A percentile compares a stretch with the other conserved stretches of the same genome.
These are phyloP conservation scores for Annulohypoxylon truncatum DNA, from an alignment of 2,329 filamentous ascomycete genomes.

Conservation along the genomic window DNA sequence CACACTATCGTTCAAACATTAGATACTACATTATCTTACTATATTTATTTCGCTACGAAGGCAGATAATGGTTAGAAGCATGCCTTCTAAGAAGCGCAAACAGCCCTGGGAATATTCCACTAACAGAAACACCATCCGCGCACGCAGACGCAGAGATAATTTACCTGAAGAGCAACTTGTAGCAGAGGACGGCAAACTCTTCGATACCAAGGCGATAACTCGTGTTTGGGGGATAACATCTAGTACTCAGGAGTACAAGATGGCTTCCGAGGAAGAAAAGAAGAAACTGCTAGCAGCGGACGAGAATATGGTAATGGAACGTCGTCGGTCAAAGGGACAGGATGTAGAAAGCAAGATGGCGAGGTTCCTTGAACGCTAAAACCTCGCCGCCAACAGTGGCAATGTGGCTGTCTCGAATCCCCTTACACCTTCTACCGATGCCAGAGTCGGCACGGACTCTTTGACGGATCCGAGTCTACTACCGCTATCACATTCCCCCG, in stretches of 20 bases:
- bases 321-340: conserved; percentile 30
- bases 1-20: too few relatives aligned
- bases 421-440: not conserved
- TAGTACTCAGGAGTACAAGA: conserved; percentile 26
- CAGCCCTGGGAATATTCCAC: conserved; percentile 42
- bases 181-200: conserved; percentile 38
- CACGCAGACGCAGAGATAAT: conserved; percentile 38
- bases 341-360: conserved; percentile 33
- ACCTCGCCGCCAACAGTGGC: not conserved
- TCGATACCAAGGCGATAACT: conserved; percentile 42
- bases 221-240: conserved; percentile 32
- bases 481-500: not conserved
- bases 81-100: conserved; percentile 19
- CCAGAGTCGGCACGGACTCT: not conserved
- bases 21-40: too few relatives aligned
- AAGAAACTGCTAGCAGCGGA: conserved; percentile 25
- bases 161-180: conserved; percentile 27
- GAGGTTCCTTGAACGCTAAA: conserved; percentile 19
- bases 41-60: too few relatives aligned
- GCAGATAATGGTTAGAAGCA: not conserved
- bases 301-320: conserved; percentile 38
- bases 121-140: conserved; percentile 44
- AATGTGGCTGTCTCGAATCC: not conserved
- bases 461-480: not conserved
- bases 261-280: conserved; percentile 10